Conservation (phyloP, 495 filamentous ascomycete genomes). For the Trichoderma asperelloides region DNA sequence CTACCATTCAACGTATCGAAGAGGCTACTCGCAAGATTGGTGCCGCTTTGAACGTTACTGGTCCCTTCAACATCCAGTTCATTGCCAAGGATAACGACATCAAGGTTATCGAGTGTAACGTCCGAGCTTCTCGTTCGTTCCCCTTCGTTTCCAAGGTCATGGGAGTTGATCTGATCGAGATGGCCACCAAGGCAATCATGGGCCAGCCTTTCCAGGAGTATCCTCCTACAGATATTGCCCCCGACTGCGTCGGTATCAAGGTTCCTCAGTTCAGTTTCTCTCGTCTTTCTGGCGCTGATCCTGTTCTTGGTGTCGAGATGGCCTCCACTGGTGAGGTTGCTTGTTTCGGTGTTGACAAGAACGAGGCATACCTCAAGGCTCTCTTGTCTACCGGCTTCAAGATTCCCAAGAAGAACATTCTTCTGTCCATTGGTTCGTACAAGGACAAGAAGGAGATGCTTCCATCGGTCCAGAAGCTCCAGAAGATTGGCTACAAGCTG, state of each 20-base stretch:
- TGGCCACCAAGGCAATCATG: constrained; percentile 97
- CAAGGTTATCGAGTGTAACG: constrained; percentile 99
- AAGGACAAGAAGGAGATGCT: constrained; percentile 98
- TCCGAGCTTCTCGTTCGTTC: constrained; percentile 90
- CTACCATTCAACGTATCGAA: constrained; percentile 83
- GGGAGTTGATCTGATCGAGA: constrained; percentile 95
- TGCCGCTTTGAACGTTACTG: constrained; percentile 88
- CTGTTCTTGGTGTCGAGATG: constrained; percentile 97
- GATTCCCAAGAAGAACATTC: constrained; percentile 91
- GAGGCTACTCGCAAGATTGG: constrained; percentile 95
- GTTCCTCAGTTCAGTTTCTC: constrained; percentile 99
- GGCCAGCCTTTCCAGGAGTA: constrained; percentile 74
- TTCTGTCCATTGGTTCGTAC: constrained; percentile 92
- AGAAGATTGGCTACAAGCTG: constrained; percentile 83
- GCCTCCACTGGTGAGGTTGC: constrained; percentile 97
- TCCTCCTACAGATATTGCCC: constrained; percentile 61
- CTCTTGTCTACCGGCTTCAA: constrained; percentile 92
- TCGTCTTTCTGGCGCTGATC: constrained; percentile 88
- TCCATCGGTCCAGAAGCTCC: constrained; percentile 80
- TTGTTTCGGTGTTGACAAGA: constrained; percentile 91
- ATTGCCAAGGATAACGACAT: constrained; percentile 99
- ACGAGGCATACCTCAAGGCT: constrained; percentile 95
- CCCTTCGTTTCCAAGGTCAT: constrained; percentile 98
- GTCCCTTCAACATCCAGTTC: constrained; percentile 98
- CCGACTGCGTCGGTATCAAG: constrained; percentile 90